phyloP scores from a whole-genome alignment of 2,329 filamentous ascomycete genomes.

The Monosporascus ibericus region DNA sequence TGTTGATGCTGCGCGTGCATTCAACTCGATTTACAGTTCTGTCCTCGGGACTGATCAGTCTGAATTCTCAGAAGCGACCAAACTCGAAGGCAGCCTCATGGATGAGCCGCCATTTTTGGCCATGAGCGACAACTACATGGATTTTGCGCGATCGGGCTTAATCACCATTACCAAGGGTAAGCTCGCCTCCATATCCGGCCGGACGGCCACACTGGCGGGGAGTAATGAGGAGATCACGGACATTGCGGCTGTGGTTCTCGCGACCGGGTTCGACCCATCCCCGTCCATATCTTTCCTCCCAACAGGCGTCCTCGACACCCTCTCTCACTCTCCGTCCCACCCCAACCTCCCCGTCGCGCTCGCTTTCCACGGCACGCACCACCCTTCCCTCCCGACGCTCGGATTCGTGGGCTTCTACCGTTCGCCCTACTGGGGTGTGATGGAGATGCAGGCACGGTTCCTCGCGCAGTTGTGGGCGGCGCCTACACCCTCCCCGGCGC shows the following conservation, averaged over 20 bases:
- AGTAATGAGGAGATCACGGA: constrained; percentile 37
- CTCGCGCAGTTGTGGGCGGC: constrained; percentile 55
- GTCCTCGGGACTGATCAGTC: constrained; percentile 50
- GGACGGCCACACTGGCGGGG: constrained; percentile 28
- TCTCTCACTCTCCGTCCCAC: constrained; percentile 52
- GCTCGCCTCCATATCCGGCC: constrained; percentile 29
- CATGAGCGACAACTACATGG: constrained; percentile 65
- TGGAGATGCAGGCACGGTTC: constrained; percentile 78
- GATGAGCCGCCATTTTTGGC: constrained; percentile 58
- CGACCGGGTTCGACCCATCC: constrained; percentile 67
- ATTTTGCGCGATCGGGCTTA: constrained; percentile 63
- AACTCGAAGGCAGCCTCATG: constrained; percentile 32
- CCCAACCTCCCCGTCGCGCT: constrained; percentile 58
- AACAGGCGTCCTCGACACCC: constrained; percentile 41
- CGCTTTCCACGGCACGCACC: constrained; percentile 60
- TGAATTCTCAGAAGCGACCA: constrained; percentile 38
- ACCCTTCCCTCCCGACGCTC: constrained; percentile 54
- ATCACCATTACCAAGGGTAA: constrained; percentile 48
- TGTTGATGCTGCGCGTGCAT: constrained; percentile 46
- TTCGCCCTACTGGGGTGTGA: constrained; percentile 78
- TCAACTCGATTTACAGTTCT: constrained; percentile 45
- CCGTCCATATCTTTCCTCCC: constrained; percentile 61
- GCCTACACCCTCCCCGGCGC: constrained; percentile 13
- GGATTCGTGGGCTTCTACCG: constrained; percentile 82
- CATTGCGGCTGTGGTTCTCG: constrained; percentile 63